Base-by-base conservation (phyloP, 805 yeast species). In the Sugiyamaella boreocaroliniensis region DNA sequence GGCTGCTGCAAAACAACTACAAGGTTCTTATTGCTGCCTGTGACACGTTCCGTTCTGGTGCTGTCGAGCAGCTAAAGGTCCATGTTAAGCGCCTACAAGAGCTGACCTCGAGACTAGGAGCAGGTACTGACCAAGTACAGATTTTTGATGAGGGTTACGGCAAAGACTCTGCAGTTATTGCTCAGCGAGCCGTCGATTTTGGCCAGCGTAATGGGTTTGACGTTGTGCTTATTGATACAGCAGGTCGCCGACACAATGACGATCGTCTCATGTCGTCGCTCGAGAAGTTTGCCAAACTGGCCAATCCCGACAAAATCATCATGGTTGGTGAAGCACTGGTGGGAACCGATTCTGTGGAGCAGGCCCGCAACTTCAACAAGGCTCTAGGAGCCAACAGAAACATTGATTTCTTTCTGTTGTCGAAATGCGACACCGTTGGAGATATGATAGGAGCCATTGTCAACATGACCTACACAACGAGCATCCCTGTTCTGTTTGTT, bases 261-360 rank as follows among this genome's bases (percentile, higher is more conserved):
- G 85, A 93, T 15, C 83, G 92, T 53, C 76, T 92, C 57, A 92
- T 92, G 99, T 92, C 97, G 0, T 96, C 97, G 7, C 72, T 92
- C 58, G 95, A 89, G 60, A 88, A 92, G 52, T 92, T 92, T 68
- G 98, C 97, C 15, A 89, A 86, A 62, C 90, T 95, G 48, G 98
- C 98, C 2, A 78, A 88, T 48, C 99, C 98, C 0, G 93, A 92
- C 70, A 92, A 88, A 68, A 92, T 92, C 62, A 90, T 92, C 64
- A 93, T 93, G 98, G 99, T 92, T 16, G 98, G 97, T 43, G 99
- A 92, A 69, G 99, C 99, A 0, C 74, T 92, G 40, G 98, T 92
- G 1, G 99, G 99, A 15, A 90, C 98, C 0, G 99, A 92, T 66
- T 88, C 97, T 1, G 97, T 93, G 2, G 86, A 86, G 68, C 99